Conservation (phyloP, 306 rosid species). For the Inga laurina region DNA sequence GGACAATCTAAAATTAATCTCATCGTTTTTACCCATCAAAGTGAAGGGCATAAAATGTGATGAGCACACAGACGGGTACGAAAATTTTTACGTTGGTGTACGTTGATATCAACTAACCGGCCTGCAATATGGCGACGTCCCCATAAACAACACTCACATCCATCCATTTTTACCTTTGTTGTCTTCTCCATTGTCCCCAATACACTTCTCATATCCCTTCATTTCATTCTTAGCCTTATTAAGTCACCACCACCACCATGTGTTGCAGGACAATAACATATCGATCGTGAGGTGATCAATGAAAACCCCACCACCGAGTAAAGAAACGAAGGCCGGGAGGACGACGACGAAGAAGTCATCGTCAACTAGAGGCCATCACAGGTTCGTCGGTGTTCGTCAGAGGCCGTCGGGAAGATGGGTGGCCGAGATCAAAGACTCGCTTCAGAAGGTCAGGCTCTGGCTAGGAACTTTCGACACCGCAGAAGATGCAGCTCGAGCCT, state of each 20-base stretch:
- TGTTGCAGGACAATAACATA: neutral
- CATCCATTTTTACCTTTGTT: slow-evolving; percentile 19
- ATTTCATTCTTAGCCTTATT: neutral
- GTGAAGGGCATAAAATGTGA: too few relatives aligned
- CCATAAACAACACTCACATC: neutral
- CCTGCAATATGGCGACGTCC: slow-evolving; percentile 45
- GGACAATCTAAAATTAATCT: too few relatives aligned
- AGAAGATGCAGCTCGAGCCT: slow-evolving; percentile 74
- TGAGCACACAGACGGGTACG: too few relatives aligned
- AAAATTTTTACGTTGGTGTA: slow-evolving; percentile 24
- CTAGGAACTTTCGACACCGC: slow-evolving; percentile 79
- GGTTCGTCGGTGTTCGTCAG: slow-evolving; percentile 72
- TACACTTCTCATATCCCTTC: slow-evolving; percentile 20
- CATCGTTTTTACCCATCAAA: too few relatives aligned
- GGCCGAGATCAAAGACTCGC: slow-evolving; percentile 81
- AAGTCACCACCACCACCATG: neutral
- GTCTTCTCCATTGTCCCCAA: slow-evolving; percentile 33
- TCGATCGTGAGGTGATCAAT: neutral
- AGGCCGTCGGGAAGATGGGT: slow-evolving; percentile 91
- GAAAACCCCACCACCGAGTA: slow-evolving; percentile 23
- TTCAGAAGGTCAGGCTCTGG: slow-evolving; percentile 77
- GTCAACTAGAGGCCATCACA: slow-evolving; percentile 62
- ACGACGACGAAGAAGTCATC: slow-evolving; percentile 44
- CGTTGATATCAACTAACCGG: slow-evolving; percentile 46
- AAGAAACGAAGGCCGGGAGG: slow-evolving; percentile 28